These are phyloP conservation scores for Fusarium ramigenum DNA, from an alignment of 2,329 filamentous ascomycete genomes.

Conservation along the genomic window DNA sequence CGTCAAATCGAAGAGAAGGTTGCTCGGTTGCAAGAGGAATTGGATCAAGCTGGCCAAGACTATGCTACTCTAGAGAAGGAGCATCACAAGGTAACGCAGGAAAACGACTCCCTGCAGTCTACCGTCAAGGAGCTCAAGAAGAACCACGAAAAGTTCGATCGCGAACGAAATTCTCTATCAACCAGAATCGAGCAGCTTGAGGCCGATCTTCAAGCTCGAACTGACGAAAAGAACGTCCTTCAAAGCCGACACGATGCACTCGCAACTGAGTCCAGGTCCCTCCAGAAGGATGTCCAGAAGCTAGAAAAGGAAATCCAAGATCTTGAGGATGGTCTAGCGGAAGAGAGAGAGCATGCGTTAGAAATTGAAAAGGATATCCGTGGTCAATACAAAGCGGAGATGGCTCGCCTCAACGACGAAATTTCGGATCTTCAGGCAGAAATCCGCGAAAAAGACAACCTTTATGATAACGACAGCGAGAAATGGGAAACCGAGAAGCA, in stretches of 20 bases:
- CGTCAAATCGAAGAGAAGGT: conserved; percentile 79
- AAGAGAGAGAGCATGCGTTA: conserved; percentile 66
- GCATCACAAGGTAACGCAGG: conserved; percentile 56
- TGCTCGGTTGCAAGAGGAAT: conserved; percentile 71
- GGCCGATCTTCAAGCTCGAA: conserved; percentile 66
- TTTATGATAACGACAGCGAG: conserved; percentile 76
- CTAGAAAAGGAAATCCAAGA: conserved; percentile 58
- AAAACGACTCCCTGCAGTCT: conserved; percentile 56
- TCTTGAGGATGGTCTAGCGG: conserved; percentile 58
- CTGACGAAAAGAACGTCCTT: conserved; percentile 74
- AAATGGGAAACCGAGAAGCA: conserved; percentile 74
- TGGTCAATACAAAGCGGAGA: conserved; percentile 55
- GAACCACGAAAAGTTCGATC: conserved; percentile 45
- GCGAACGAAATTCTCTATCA: conserved; percentile 50
- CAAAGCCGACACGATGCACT: conserved; percentile 75
- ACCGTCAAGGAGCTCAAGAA: conserved; percentile 55
- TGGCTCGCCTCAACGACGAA: conserved; percentile 64
- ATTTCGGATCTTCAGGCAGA: conserved; percentile 71
- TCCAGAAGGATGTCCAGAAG: conserved; percentile 70
- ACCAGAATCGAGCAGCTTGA: conserved; percentile 64
- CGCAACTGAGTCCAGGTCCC: conserved; percentile 69
- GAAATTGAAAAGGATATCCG: conserved; percentile 69
- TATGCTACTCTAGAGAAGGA: conserved; percentile 63
- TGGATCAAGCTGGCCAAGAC: conserved; percentile 62
- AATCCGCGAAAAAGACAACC: conserved; percentile 74